Base-by-base conservation (phyloP, 2,329 filamentous ascomycete genomes). In the Diaporthe aspalathi region DNA sequence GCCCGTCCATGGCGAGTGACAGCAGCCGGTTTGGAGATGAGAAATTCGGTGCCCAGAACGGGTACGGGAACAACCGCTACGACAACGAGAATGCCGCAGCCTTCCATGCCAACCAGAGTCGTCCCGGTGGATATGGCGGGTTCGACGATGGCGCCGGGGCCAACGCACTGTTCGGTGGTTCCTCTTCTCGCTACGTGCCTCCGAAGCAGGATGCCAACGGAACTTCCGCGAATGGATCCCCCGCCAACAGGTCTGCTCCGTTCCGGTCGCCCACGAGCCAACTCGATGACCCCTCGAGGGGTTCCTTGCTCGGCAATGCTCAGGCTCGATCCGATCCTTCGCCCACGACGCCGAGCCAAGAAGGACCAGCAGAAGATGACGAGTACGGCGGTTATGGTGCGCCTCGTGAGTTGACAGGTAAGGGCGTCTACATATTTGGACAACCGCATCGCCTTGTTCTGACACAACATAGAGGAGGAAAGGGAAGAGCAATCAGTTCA, bases 401-500 rank as follows among this genome's bases (percentile, higher is more conserved):
- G 70, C 88, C 93, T 72, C 89, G 93, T 60, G 90, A 97, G 80
- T 83, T 97, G 75, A 73, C 72, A n/a, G 72, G 72, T 73, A 52
- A 49, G 52, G 5, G 11, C 2, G 2, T 3, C n/a, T 6, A 3
- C 6, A 1, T 16, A 4, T 1, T 6, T 14, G 2, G n/a, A 17
- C 40, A 5, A 0, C 3, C 6, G 3, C 1, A 2, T 22, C 5
- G 9, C 27, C 1, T 9, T 1, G 6, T 9, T 5, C 71, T 73
- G 14, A 73, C 66, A 20, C 2, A 5, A 6, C 22, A 97, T 94
- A 0, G 94, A 91, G 1, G 94, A 98, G 75, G 89, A 90, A 86
- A 83, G 94, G 79, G 94, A 97, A 70, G 84, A 88, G 83, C 82
- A 91, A 74, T 91, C 96, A 72, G 88, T 95, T 16, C 86, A 90